Evolutionary conservation across 1,284 basidiomycete genomes (phyloP).

Genomic region (Sporisorium sorghi): DNA sequence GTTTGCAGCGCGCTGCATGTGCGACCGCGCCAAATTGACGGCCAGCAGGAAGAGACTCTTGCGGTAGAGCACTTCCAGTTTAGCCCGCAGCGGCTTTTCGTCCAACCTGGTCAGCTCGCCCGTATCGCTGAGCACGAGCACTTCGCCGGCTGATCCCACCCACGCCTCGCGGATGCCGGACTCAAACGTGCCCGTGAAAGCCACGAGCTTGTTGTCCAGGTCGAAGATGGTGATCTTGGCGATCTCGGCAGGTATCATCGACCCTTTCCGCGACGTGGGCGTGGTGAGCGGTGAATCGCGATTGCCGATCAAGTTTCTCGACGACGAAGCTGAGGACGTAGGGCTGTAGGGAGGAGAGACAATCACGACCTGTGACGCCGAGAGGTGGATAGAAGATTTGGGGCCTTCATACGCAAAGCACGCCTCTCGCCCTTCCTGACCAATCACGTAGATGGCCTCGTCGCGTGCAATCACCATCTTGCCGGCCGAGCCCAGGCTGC

Average conservation of each 20-base stretch:
- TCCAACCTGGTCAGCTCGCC: conserved; percentile 49
- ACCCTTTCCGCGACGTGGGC: conserved; percentile 18
- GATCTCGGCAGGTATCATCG: conserved; percentile 22
- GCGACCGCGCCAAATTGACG: conserved; percentile 56
- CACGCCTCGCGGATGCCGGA: conserved; percentile 53
- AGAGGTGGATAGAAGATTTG: conserved; percentile 56
- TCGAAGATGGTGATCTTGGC: conserved; percentile 91
- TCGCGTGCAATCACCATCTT: conserved; percentile 88
- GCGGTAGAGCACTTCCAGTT: conserved; percentile 64
- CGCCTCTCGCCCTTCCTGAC: conserved; percentile 82
- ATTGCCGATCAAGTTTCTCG: conserved; percentile 76
- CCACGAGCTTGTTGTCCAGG: conserved; percentile 89
- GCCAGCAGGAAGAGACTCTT: conserved; percentile 63
- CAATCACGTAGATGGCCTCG: conserved; percentile 90
- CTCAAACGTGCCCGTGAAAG: conserved; percentile 72
- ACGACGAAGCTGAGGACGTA: conserved; percentile 81
- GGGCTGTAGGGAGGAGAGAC: conserved; percentile 85
- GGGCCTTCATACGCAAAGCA: conserved; percentile 77
- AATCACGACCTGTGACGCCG: conserved; percentile 74
- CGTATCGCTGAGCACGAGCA: conserved; percentile 57
- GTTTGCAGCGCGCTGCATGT: conserved; percentile 45
- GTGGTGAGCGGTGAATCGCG: conserved; percentile 40
- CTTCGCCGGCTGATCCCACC: conserved; percentile 39
- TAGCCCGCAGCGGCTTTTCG: conserved; percentile 61
- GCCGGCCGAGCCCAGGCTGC: conserved; percentile 72